A percentile compares a stretch with the other conserved stretches of the same genome.
These are phyloP conservation scores for Fragilaria crotonensis DNA, from an alignment of 108 stramenopile genomes.

Conservation along the genomic window DNA sequence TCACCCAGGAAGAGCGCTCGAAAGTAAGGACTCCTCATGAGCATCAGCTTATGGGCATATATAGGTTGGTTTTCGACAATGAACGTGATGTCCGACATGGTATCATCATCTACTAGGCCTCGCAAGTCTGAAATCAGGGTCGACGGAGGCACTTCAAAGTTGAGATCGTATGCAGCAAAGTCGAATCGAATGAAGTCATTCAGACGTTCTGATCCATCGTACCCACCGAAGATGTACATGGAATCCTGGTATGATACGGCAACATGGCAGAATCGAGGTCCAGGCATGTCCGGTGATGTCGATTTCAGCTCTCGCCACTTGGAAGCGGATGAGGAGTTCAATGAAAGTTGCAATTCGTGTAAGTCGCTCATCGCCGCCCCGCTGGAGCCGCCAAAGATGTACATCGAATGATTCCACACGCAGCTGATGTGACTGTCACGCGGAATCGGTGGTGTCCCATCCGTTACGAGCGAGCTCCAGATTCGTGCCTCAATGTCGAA, in stretches of 20 bases:
- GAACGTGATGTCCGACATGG: conserved; percentile 88
- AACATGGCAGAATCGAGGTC: conserved; percentile 92
- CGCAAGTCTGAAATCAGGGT: conserved; percentile 80
- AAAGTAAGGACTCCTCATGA: conserved; percentile 92
- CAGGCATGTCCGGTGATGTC: conserved; percentile 16
- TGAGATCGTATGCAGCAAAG: conserved; percentile 48
- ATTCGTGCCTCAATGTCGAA: conserved; percentile 79
- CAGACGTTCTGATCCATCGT: conserved; percentile 87
- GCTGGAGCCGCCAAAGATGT: conserved; percentile 86
- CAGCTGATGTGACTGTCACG: conserved; percentile 90
- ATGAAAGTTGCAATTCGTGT: conserved; percentile 74
- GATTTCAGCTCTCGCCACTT: conserved; percentile 33
- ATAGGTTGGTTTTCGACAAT: conserved; percentile 82
- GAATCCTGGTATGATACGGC: conserved; percentile 58
- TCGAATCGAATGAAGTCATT: conserved; percentile 67
- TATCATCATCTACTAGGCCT: conserved; percentile 74
- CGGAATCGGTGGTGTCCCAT: conserved; percentile 77
- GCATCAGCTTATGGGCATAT: conserved; percentile 90
- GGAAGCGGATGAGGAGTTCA: conserved; percentile 21
- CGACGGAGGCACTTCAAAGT: conserved; percentile 66
- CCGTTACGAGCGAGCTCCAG: conserved; percentile 69
- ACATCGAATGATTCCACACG: conserved; percentile 75
- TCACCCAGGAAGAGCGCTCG: conserved; percentile 81
- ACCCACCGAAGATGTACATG: conserved; percentile 92
- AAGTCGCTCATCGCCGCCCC: conserved; percentile 96